phyloP scores from a whole-genome alignment of 495 filamentous ascomycete species.

The Hypoxylon fragiforme region DNA sequence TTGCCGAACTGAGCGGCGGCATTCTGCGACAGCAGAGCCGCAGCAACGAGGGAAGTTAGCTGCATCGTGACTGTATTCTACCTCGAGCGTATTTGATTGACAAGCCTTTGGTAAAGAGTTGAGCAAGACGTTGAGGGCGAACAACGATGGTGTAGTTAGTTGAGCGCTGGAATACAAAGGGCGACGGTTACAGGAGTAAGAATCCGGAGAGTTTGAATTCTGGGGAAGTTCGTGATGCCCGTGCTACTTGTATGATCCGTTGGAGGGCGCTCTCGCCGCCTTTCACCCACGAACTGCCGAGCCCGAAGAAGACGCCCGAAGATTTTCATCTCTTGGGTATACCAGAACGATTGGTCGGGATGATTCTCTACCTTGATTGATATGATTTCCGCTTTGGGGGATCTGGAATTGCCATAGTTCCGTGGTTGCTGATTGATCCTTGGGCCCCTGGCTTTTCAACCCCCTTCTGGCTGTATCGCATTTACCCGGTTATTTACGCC shows the following conservation, averaged over 20 bases:
- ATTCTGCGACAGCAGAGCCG: conserved; percentile 51
- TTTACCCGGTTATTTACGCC: conserved; percentile 41
- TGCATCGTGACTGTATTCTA: conserved; percentile 51
- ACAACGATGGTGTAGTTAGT: conserved; percentile 1
- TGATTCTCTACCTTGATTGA: conserved; percentile 39
- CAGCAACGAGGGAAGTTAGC: conserved; percentile 52
- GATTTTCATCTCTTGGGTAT: conserved; percentile 43
- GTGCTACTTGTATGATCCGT: conserved; percentile 33
- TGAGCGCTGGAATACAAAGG: background rate
- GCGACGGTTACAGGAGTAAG: conserved; percentile 22
- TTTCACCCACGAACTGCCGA: conserved; percentile 48
- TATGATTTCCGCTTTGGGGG: conserved; percentile 43
- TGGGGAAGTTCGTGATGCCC: conserved; percentile 26
- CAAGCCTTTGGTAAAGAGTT: conserved; percentile 7
- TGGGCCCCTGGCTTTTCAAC: conserved; percentile 23
- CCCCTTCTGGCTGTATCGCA: conserved; percentile 39
- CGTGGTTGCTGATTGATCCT: conserved; percentile 39
- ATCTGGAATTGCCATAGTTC: conserved; percentile 44
- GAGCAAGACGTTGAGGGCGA: conserved; percentile 4
- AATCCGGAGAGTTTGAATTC: conserved; percentile 31
- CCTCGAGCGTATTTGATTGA: conserved; percentile 10
- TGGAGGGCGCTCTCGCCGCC: conserved; percentile 22
- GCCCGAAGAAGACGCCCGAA: conserved; percentile 43
- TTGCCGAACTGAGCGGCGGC: conserved; percentile 47
- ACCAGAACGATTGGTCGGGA: conserved; percentile 44